Base-by-base conservation (phyloP, 768 basidiomycete species). In the Rhodotorula diobovata region DNA sequence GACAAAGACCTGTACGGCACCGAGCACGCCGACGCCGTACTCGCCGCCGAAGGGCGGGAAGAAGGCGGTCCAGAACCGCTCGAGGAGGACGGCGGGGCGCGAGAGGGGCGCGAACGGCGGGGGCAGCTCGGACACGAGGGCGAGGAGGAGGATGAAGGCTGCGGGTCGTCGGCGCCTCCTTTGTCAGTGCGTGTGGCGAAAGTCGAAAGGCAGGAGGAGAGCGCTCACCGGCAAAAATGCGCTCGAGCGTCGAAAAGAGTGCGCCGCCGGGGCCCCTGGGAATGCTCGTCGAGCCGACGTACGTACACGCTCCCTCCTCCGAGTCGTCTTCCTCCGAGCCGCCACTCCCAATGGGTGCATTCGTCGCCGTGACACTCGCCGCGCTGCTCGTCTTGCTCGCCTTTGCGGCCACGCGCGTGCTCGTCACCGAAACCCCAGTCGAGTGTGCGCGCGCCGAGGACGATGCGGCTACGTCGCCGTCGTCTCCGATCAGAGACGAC, bases 41-140 rank as follows among this genome's bases (percentile, higher is more conserved):
- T 57, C 46, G n/a, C 53, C 32, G 25, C 68, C 68, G 35, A 70
- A 66, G 37, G 68, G 69, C 4, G 73, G 73, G 60, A 74, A 74
- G 37, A 50, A 51, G 25, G 55, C 65, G 30, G n/a, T 50, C 73
- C 73, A 74, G 59, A 70, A 68, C 3, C 34, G 54, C 30, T 57
- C 32, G 35, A 60, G 23, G 37, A 23, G 37, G 21, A 54, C n/a
- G 0, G 37, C 56, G 1, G 56, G 56, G 23, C 56, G 62, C 55
- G 57, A 63, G 6, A 66, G 59, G 12, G 61, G 23, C 39, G 64
- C 35, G 15, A 58, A 58, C 0, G 68, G 66, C 50, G 58, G 62
- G 4, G 68, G 55, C 30, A 74, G 32, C 51, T 74, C 73, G 34
- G 65, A 67, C 15, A 74, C 30, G 45, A 74, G 68, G 2, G 59